Percentiles rank a stretch among this genome's conserved stretches.
Evolutionary conservation across 2,329 filamentous ascomycete genomes (phyloP).

Genomic region (Cercospora nicotianae): DNA sequence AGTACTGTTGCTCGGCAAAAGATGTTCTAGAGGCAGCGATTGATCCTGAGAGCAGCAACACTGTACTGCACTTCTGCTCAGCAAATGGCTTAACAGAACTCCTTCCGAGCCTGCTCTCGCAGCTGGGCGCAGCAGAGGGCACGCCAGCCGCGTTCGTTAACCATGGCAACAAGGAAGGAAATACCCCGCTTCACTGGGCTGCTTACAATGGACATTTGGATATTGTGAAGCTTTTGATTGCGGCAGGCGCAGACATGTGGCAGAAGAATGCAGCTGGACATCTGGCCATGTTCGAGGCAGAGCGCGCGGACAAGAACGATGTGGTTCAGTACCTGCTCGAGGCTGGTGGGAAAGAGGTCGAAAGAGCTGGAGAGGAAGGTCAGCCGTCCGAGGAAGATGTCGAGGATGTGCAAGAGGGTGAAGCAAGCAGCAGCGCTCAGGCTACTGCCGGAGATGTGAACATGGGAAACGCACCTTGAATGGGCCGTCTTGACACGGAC

Average conservation of each 20-base stretch:
- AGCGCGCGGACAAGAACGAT: conserved; percentile 51
- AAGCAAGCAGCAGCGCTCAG: conserved; percentile 20
- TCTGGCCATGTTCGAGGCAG: conserved; percentile 55
- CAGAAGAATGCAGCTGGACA: conserved; percentile 82
- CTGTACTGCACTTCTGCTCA: conserved; percentile 82
- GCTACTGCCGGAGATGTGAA: conserved; percentile 16
- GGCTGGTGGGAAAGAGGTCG: conserved; percentile 45
- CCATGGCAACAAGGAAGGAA: conserved; percentile 74
- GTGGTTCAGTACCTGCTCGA: conserved; percentile 51
- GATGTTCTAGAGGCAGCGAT: conserved; percentile 68
- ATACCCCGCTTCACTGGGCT: conserved; percentile 93
- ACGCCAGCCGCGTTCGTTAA: conserved; percentile 56
- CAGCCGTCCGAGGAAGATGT: conserved; percentile 27
- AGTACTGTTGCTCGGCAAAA: conserved; percentile 60
- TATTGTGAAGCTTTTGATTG: conserved; percentile 73
- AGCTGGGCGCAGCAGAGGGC: conserved; percentile 16
- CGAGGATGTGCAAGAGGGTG: conserved; percentile 25
- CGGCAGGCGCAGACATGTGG: conserved; percentile 73
- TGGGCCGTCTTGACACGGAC: background rate
- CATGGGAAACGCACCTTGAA: conserved; percentile 13
- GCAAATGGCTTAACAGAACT: conserved; percentile 74
- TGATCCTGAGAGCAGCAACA: conserved; percentile 75
- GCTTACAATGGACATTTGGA: conserved; percentile 83
- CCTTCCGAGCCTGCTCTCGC: conserved; percentile 27
- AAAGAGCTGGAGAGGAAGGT: conserved; percentile 24